Conservation (phyloP, 2,329 filamentous ascomycete species). For the Hawksworthiomyces lignivorus region DNA sequence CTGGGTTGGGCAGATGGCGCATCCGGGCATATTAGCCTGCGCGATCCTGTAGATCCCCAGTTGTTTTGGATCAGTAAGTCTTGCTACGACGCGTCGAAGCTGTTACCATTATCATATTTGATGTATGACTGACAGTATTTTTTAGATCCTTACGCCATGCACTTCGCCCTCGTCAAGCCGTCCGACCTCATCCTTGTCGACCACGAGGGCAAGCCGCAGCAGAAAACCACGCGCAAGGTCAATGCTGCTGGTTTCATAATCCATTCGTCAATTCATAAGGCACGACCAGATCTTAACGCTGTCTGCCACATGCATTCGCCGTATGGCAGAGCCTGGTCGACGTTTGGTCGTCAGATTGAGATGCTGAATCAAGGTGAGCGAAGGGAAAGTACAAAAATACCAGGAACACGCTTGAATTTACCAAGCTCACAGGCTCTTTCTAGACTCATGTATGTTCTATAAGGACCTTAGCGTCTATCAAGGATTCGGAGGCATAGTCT, state of each 20-base stretch:
- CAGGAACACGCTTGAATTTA: not conserved
- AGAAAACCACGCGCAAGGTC: constrained; percentile 36
- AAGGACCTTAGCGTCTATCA: constrained; percentile 58
- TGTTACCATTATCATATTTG: too few species aligned
- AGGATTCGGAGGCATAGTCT: constrained; percentile 41
- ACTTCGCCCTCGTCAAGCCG: constrained; percentile 49
- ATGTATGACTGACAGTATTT: too few species aligned
- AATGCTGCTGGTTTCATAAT: constrained; percentile 65
- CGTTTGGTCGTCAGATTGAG: constrained; percentile 55
- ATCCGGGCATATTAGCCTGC: constrained; percentile 37
- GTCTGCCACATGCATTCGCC: constrained; percentile 60
- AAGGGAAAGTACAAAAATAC: not conserved
- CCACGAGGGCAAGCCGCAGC: constrained; percentile 1
- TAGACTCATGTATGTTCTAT: constrained; percentile 55
- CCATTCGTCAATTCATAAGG: constrained; percentile 58
- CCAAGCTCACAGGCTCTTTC: not conserved
- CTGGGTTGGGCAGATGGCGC: constrained; percentile 37
- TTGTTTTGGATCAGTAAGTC: constrained; percentile 56
- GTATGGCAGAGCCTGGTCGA: constrained; percentile 58
- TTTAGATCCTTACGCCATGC: constrained; percentile 49
- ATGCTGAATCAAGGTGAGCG: constrained; percentile 51
- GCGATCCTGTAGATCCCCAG: constrained; percentile 43
- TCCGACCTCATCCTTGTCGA: constrained; percentile 56
- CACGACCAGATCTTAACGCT: constrained; percentile 55
- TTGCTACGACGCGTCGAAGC: too few species aligned